phyloP scores from a whole-genome alignment of 2,329 filamentous ascomycete genomes.

The Monosporascus sp. region DNA sequence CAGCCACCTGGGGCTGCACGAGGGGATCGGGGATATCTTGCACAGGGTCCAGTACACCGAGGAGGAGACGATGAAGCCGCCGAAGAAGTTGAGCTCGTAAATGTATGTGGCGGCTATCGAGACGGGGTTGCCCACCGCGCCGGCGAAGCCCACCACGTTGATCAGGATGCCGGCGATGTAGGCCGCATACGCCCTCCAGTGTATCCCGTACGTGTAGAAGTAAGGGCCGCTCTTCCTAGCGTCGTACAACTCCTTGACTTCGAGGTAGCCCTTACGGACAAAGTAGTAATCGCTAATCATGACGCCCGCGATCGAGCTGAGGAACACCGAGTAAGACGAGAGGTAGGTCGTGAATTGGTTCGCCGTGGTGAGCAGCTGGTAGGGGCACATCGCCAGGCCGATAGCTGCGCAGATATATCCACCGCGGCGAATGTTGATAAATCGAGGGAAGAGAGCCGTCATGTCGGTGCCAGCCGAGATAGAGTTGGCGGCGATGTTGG shows the following conservation, averaged over 20 bases:
- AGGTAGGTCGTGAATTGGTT: constrained; percentile 92
- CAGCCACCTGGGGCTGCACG: constrained; percentile 66
- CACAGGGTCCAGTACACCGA: constrained; percentile 67
- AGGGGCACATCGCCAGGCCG: constrained; percentile 82
- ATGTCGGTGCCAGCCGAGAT: constrained; percentile 80
- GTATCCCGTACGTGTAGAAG: constrained; percentile 67
- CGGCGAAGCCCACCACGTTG: constrained; percentile 88
- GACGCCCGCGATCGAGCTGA: constrained; percentile 91
- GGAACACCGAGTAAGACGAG: constrained; percentile 86
- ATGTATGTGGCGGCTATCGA: constrained; percentile 78
- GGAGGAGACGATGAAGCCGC: constrained; percentile 69
- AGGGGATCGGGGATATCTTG: constrained; percentile 65
- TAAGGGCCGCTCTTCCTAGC: constrained; percentile 64
- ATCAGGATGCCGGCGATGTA: constrained; percentile 81
- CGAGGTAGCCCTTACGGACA: constrained; percentile 76
- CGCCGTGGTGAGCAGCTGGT: constrained; percentile 66
- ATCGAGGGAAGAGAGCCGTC: constrained; percentile 74
- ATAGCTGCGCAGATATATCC: constrained; percentile 79
- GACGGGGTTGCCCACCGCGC: constrained; percentile 66
- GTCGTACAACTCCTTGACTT: constrained; percentile 75
- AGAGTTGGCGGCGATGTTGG: constrained; percentile 83
- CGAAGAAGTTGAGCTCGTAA: constrained; percentile 89
- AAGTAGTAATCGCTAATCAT: constrained; percentile 86
- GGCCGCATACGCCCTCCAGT: constrained; percentile 79
- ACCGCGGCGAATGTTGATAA: constrained; percentile 78